Evolutionary conservation across 345 rosid species (phyloP), one percentile per base, ranked within the genome.

Genomic region (Camelina neglecta): DNA sequence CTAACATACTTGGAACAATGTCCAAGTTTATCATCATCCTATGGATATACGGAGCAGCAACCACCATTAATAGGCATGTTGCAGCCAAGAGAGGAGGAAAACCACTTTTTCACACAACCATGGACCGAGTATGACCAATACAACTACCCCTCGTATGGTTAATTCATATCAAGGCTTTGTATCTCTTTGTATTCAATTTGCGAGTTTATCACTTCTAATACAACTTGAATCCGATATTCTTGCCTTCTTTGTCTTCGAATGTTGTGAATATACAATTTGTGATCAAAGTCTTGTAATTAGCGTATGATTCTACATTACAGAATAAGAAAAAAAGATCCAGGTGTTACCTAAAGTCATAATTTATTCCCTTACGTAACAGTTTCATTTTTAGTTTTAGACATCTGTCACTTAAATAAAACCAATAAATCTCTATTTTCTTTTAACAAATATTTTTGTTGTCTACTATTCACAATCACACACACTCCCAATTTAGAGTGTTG

Each of bases 1-100:
- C 16, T 39, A 2, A 59, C 64, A 49, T 16, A 49, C 44, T 31
- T 48, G 11, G 70, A 49, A 31, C 70, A 65, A 3, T 45, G 69
- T 64, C 62, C 39, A 39, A 68, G 7, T 68, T 11, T 54, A 12
- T 66, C 59, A 10, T 33, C 44, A 18, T 49, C 26, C 16, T 31
- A 8, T 31, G 26, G 56, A 10, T 16, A 31, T 9, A 65, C 1
- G 4, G 50, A 68, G 24, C 61, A 68, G 3, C n/a, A 68, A 15
- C 51, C 9, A 68, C 16, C 72, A 9, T 68, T 39, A 15, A 38
- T 38, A 23, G 5, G 6, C 13, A 15, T 38, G 24, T 67, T 67
- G 24, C 6, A 38, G 60, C 6, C 61, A 38, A 1, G 24, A 1
- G 50, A 54, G 54, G 50, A 53, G 2, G 23, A 54, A 54, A 39